phyloP scores from a whole-genome alignment of 2,329 filamentous ascomycete species.

The Ophiocordyceps sinensis region DNA sequence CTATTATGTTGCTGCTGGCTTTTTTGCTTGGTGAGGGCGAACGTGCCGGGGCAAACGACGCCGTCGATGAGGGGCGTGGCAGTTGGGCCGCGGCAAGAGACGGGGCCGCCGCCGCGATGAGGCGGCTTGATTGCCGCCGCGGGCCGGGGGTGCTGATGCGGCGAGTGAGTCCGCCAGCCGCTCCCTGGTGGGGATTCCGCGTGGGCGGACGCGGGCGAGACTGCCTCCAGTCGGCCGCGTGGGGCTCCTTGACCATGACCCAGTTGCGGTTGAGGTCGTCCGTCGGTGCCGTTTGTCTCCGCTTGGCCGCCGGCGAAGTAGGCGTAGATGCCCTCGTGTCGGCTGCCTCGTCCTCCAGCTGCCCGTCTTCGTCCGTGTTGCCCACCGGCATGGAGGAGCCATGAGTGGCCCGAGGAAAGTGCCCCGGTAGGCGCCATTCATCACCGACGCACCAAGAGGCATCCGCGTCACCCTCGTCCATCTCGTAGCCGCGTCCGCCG shows the following conservation, averaged over 20 bases:
- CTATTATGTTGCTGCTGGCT: conserved; percentile 13
- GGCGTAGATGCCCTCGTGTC: conserved; percentile 21
- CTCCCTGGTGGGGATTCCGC: conserved; percentile 17
- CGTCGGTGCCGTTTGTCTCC: conserved; percentile 35
- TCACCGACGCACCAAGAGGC: background rate
- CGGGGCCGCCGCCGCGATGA: conserved; percentile 14
- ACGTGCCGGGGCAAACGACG: conserved; percentile 17
- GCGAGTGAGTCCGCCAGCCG: conserved; percentile 20
- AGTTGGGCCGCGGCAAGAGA: conserved; percentile 4
- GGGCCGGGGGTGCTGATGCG: conserved; percentile 25
- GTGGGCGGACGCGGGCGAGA: conserved; percentile 9
- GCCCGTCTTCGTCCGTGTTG: background rate
- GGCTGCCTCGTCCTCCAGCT: background rate
- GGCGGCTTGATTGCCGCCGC: conserved; percentile 14
- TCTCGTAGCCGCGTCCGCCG: conserved; percentile 56
- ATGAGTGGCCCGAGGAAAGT: conserved; percentile 17
- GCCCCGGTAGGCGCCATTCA: conserved; percentile 12
- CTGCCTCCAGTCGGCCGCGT: conserved; percentile 10
- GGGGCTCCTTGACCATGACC: conserved; percentile 47
- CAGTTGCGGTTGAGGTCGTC: conserved; percentile 52
- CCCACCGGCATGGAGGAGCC: background rate
- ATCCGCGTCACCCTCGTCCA: conserved; percentile 16
- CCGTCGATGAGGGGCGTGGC: conserved; percentile 13
- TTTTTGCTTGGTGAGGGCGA: conserved; percentile 28
- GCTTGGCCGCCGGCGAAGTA: conserved; percentile 32